A percentile compares a stretch with the other conserved stretches of the same genome.
Evolutionary conservation across 768 basidiomycete species (phyloP).

Genomic region (Kwoniella sp.): DNA sequence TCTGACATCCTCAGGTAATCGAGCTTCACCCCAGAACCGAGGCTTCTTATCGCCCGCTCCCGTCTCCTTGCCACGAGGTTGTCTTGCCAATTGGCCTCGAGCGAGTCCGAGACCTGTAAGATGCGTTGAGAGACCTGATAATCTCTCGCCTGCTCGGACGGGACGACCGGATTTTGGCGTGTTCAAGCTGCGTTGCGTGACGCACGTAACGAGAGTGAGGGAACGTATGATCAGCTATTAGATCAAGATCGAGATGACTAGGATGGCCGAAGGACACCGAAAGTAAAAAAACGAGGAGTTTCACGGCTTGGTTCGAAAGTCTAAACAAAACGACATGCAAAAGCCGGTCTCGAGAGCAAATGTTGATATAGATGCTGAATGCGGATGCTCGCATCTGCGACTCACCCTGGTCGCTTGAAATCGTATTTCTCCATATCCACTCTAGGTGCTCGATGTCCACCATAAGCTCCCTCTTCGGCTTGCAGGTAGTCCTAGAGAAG

Average conservation of each 20-base stretch:
- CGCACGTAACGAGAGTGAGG: not conserved
- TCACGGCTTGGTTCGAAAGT: too few species aligned
- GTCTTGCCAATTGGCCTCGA: slow-evolving; percentile 21
- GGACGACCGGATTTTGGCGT: slow-evolving; percentile 14
- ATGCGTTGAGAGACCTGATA: slow-evolving; percentile 22
- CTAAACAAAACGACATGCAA: too few species aligned
- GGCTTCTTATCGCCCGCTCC: slow-evolving; percentile 15
- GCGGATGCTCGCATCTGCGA: too few species aligned
- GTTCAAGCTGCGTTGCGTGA: not conserved
- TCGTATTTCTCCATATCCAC: not conserved
- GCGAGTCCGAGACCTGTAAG: slow-evolving; percentile 32
- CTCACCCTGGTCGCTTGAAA: slow-evolving; percentile 12
- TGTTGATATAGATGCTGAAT: too few species aligned
- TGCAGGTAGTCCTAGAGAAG: slow-evolving; percentile 16
- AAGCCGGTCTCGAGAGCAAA: too few species aligned
- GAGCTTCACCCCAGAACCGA: slow-evolving; percentile 18
- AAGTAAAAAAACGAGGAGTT: too few species aligned
- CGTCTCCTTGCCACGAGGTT: slow-evolving; percentile 6
- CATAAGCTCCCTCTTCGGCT: slow-evolving; percentile 25
- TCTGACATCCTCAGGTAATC: slow-evolving; percentile 14
- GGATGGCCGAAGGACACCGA: too few species aligned
- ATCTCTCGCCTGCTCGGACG: slow-evolving; percentile 22
- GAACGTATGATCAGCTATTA: not conserved
- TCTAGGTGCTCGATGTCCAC: slow-evolving; percentile 9
- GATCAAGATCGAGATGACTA: not conserved